Evolutionary conservation across 2,329 filamentous ascomycete species (phyloP), one percentile per base, ranked within the genome.

Genomic region (Aspergillus ruber): DNA sequence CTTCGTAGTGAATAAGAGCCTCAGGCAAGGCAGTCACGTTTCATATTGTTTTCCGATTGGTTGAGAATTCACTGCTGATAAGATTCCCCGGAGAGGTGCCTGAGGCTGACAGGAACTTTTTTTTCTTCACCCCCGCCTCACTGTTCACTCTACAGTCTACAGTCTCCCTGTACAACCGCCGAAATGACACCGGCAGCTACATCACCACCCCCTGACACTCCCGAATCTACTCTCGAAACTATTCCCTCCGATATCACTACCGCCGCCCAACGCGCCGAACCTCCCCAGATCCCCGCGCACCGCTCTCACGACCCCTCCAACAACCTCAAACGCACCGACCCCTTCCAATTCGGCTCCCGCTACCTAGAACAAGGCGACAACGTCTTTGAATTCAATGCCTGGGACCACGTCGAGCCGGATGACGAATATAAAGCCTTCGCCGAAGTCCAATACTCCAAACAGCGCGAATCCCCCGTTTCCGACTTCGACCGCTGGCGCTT

Each of bases 341-440:
- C 93, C 15, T 98, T 97, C 70, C 86, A 94, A 70, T 98, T 98
- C 68, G 93, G 93, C 51, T 93, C 88, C 42, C 88, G 91, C 50
- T 87, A 81, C 62, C 81, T 98, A 44, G 83, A 86, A 60, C 79
- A 91, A 67, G 82, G 83, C 63, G 90, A 95, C 72, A 80, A 97
- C 66, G 88, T 95, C 61, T 98, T 91, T 72, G 86, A 94, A 68
- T 95, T 93, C 81, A 98, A 98, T 69, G 93, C 93, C 33, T 98
- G 93, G 93, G 93, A 98, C 67, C 91, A 98, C 67, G 93, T 97
- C 65, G 85, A 91, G 70, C 90, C 90, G 66, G 91, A 97, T 72
- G 83, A 88, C 58, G 79, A 84, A 36, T 97, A 95, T 77, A 84
- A 85, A 63, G 82, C 86, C 63, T 95, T 93, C 69, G 85, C 90